These are phyloP conservation scores for Ceratobasidium papillatum DNA, from an alignment of 1,284 basidiomycete species.

Conservation along the genomic window DNA sequence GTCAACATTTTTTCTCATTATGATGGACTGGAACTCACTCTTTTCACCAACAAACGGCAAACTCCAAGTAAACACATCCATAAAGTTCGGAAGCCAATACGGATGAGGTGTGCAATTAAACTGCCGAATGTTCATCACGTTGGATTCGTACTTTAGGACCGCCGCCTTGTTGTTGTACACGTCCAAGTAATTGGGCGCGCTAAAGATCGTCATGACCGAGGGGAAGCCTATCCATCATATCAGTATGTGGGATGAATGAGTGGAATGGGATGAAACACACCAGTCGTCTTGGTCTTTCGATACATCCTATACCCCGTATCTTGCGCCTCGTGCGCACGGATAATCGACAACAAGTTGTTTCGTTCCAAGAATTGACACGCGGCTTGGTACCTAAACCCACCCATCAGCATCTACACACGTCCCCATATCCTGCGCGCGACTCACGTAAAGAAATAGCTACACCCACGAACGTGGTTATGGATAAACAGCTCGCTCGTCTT, in stretches of 20 bases:
- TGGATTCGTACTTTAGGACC: conserved; percentile 95
- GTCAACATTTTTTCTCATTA: neutral
- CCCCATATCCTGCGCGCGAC: conserved; percentile 54
- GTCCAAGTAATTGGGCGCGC: conserved; percentile 94
- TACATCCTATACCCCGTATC: conserved; percentile 99
- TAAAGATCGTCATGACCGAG: conserved; percentile 97
- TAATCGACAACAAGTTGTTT: conserved; percentile 93
- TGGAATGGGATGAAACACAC: conserved; percentile 44
- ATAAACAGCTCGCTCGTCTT: conserved; percentile 87
- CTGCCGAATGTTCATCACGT: conserved; percentile 95
- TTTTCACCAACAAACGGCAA: conserved; percentile 98
- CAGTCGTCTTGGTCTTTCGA: conserved; percentile 93
- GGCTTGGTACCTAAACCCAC: conserved; percentile 79
- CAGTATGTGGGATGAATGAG: neutral
- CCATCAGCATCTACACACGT: no score
- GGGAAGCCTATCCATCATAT: conserved; percentile 63
- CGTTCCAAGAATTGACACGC: conserved; percentile 94
- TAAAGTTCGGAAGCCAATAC: conserved; percentile 98
- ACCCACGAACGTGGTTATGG: conserved; percentile 95
- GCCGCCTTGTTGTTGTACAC: conserved; percentile 98
- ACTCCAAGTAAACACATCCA: conserved; percentile 99
- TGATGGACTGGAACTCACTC: conserved; percentile 63
- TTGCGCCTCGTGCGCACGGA: conserved; percentile 94
- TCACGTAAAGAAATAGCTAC: conserved; percentile 95
- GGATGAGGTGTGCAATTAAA: conserved; percentile 97